Percentiles rank a stretch among this genome's conserved stretches.
phyloP scores from a whole-genome alignment of 164 flowering plant genomes.

The Liriodendron chinense region DNA sequence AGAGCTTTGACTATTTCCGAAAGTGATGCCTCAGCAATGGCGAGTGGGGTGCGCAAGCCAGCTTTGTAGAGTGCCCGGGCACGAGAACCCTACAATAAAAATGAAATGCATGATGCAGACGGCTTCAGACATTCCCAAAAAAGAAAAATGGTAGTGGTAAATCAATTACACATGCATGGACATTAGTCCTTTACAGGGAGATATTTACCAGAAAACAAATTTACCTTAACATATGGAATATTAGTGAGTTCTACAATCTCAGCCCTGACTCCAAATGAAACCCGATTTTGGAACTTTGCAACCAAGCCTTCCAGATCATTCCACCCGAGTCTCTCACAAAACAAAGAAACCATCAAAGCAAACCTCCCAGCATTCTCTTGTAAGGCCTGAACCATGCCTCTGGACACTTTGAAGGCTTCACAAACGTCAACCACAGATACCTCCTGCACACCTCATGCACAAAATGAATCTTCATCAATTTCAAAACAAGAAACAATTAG shows the following conservation, averaged over 20 bases:
- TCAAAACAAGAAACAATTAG: neutral
- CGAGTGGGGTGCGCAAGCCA: constrained; percentile 81
- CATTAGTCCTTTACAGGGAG: neutral
- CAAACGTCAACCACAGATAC: constrained; percentile 83
- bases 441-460: constrained; percentile 53
- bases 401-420: constrained; percentile 88
- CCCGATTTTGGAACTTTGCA: constrained; percentile 89
- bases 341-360: constrained; percentile 93
- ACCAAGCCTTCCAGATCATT: constrained; percentile 91
- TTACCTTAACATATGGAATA: constrained; percentile 87
- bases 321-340: constrained; percentile 99
- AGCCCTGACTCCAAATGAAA: constrained; percentile 95
- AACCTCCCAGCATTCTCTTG: constrained; percentile 99
- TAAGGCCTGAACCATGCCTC: constrained; percentile 98
- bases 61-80: constrained; percentile 97
- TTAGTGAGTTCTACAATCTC: constrained; percentile 95
- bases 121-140: neutral
- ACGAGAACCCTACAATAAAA: constrained; percentile 73
- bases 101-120: neutral
- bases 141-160: neutral
- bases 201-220: neutral
- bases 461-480: neutral
- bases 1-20: constrained; percentile 80
- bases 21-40: constrained; percentile 88
- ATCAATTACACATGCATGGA: neutral